These are phyloP conservation scores for Discostella stelligeroides DNA, from an alignment of 108 stramenopile genomes.

Conservation along the genomic window DNA sequence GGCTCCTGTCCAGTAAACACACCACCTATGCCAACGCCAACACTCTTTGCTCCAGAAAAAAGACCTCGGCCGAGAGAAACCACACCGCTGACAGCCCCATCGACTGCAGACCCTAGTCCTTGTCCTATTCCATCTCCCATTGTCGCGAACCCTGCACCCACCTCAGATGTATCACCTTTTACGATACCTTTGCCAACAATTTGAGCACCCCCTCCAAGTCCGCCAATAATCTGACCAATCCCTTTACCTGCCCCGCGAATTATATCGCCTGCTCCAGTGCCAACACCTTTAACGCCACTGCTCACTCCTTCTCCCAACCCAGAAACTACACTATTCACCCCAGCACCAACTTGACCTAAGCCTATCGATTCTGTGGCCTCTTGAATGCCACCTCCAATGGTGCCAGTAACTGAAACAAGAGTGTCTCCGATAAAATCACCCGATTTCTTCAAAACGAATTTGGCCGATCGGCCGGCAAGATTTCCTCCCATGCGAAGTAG, in stretches of 20 bases:
- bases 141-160: slow-evolving; percentile 68
- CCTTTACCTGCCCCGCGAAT: slow-evolving; percentile 84
- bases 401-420: slow-evolving; percentile 55
- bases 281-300: slow-evolving; percentile 78
- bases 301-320: slow-evolving; percentile 87
- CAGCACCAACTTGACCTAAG: slow-evolving; percentile 72
- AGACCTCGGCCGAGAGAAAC: slow-evolving; percentile 75
- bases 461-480: slow-evolving; percentile 75
- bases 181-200: slow-evolving; percentile 81
- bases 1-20: slow-evolving; percentile 47
- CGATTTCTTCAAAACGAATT: slow-evolving; percentile 64
- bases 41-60: slow-evolving; percentile 72
- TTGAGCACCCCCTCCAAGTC: slow-evolving; percentile 76
- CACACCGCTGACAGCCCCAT: slow-evolving; percentile 81
- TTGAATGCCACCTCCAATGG: slow-evolving; percentile 77
- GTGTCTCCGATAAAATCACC: slow-evolving; percentile 75
- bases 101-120: slow-evolving; percentile 77
- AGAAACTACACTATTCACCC: slow-evolving; percentile 86
- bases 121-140: slow-evolving; percentile 76
- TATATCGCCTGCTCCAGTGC: slow-evolving; percentile 75
- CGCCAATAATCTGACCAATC: slow-evolving; percentile 82
- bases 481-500: slow-evolving; percentile 83
- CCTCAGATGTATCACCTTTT: slow-evolving; percentile 72
- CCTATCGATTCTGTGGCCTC: slow-evolving; percentile 71
- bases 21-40: slow-evolving; percentile 77